Base-by-base conservation (phyloP, 139 green algal species). In the Chlamydomonas asymmetrica region DNA sequence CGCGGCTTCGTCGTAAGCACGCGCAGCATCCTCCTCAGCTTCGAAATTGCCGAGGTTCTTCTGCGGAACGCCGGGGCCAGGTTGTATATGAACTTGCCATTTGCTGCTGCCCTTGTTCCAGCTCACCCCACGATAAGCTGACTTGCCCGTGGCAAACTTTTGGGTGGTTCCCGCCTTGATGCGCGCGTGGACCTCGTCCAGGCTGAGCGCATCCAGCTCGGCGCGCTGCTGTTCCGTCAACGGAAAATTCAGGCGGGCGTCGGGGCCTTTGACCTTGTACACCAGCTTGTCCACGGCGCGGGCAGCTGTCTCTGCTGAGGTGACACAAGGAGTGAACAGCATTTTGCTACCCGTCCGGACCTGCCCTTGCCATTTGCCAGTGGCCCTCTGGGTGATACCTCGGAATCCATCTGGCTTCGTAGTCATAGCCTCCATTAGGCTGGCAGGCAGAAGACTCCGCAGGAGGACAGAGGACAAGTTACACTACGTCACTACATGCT, bases 1-100 rank as follows among this genome's bases (percentile, higher is more conserved):
- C 10, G 71, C 71, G 41, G 71, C 71, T 3, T 41, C 60, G 43
- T 77, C 71, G 59, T 77, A 77, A 7, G 71, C 71, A 6, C 39
- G 59, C 8, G 71, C 71, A 5, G 71, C 71, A 31, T 62, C 32
- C 1, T 40, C 1, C 71, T 77, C 31, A 27, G 5, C 2, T 4
- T 9, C 23, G 59, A 77, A 77, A 6, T 32, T 40, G 34, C 71
- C 71, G 3, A 77, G 9, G 8, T 0, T 0, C 27, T 52, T 38
- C 0, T 31, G 6, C 38, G 68, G 68, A 1, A 40, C 71, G 1
- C n/a, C 56, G 1, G 9, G 22, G 0, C 25, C 57, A n/a, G n/a
- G n/a, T 5, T 31, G 27, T 10, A 77, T 62, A 4, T 31, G 57
- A 2, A 29, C 41, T 2, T 40, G 2, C 71, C 71, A 77, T 31